phyloP scores from a whole-genome alignment of 306 rosid genomes.

The Arachis hypogaea region DNA sequence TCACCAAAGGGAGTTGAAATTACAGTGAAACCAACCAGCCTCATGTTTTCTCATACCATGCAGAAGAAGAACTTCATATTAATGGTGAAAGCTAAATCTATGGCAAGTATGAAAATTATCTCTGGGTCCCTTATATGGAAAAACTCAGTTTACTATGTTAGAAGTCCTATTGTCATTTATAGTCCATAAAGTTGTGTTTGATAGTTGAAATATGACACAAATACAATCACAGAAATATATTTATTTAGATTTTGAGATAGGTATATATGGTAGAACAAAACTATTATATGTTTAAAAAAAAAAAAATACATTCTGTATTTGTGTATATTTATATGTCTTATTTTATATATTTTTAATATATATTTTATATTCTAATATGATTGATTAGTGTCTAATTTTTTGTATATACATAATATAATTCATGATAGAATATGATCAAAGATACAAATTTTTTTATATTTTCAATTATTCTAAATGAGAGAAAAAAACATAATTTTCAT shows the following conservation, averaged over 20 bases:
- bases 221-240: too few relatives aligned
- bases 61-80: conserved; percentile 75
- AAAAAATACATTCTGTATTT: too few relatives aligned
- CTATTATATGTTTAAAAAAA: too few relatives aligned
- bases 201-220: not conserved
- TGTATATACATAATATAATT: too few relatives aligned
- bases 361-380: too few relatives aligned
- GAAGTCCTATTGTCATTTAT: conserved; percentile 80
- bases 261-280: too few relatives aligned
- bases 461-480: too few relatives aligned
- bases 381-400: too few relatives aligned
- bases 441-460: not conserved
- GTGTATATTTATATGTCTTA: too few relatives aligned
- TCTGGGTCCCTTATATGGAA: conserved; percentile 77
- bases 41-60: conserved; percentile 47
- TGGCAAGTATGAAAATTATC: conserved; percentile 43
- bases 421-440: not conserved
- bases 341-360: too few relatives aligned
- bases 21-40: conserved; percentile 54
- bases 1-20: conserved; percentile 76
- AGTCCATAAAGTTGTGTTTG: conserved; percentile 34
- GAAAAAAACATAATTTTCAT: too few relatives aligned
- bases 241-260: too few relatives aligned
- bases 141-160: conserved; percentile 53
- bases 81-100: conserved; percentile 61